Evolutionary conservation across 106 monocot species (phyloP).

Genomic region (Dendrobium officinale): DNA sequence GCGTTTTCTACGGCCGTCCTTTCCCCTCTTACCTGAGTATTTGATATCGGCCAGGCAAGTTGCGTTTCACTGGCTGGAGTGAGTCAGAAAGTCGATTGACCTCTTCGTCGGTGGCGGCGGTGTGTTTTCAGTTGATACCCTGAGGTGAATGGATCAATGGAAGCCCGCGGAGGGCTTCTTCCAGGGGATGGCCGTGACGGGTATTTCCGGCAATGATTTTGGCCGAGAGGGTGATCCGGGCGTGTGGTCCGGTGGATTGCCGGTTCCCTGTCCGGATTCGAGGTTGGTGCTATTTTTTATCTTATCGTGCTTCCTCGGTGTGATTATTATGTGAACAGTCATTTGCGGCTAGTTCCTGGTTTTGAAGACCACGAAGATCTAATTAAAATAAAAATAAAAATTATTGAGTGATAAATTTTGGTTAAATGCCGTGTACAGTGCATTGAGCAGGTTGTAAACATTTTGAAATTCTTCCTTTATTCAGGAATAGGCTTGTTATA

Average conservation of each 20-base stretch:
- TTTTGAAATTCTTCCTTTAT: not conserved
- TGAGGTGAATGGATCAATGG: constrained; percentile 8
- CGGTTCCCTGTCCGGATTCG: constrained; percentile 2
- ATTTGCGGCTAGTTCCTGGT: not conserved
- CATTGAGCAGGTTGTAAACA: not conserved
- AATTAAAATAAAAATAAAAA: not conserved
- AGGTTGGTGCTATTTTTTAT: constrained; percentile 1
- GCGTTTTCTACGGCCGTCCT: not conserved
- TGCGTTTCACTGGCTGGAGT: not conserved
- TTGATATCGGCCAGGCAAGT: not conserved
- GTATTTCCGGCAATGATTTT: not conserved
- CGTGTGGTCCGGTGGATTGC: not conserved
- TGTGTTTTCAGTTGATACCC: not conserved
- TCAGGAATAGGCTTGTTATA: not conserved
- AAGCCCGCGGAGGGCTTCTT: constrained; percentile 4
- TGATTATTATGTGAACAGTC: not conserved
- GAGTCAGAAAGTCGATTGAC: not conserved
- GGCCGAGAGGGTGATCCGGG: not conserved
- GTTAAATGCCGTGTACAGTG: not conserved
- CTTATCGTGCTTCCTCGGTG: not conserved
- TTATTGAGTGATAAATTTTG: not conserved
- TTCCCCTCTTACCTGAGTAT: not conserved
- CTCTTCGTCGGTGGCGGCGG: not conserved
- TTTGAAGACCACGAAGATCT: not conserved
- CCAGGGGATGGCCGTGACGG: not conserved